These are phyloP conservation scores for Chlamydomonas urium DNA, from an alignment of 139 green algal genomes.

Conservation along the genomic window DNA sequence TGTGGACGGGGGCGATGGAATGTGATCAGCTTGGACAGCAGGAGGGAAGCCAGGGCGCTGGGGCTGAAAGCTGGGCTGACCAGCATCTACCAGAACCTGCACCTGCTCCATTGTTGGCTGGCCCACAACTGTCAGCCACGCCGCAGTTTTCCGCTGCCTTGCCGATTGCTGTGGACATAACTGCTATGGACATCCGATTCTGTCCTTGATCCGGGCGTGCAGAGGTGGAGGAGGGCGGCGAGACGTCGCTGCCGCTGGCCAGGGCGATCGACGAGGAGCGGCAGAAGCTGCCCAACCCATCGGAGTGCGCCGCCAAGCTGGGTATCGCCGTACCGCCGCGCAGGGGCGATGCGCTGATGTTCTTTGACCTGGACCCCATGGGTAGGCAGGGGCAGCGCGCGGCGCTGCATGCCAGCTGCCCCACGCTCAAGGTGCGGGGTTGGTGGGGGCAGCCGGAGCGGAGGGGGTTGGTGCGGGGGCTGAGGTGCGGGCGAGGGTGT, in stretches of 20 bases:
- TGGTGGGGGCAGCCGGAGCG: too few species aligned
- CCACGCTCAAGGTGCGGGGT: conserved; percentile 31
- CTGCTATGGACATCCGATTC: neutral
- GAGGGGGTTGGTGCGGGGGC: too few species aligned
- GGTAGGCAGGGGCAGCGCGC: conserved; percentile 35
- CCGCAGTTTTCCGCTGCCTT: too few species aligned
- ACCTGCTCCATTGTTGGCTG: too few species aligned
- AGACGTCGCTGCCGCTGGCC: conserved; percentile 61
- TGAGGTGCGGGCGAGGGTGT: too few species aligned
- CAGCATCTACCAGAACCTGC: too few species aligned
- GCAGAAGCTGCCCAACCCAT: conserved; percentile 37
- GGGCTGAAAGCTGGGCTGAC: too few species aligned
- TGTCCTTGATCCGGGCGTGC: conserved; percentile 1
- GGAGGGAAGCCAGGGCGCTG: too few species aligned
- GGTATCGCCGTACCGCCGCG: conserved; percentile 30
- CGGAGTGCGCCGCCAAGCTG: conserved; percentile 24
- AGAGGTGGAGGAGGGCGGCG: conserved; percentile 61
- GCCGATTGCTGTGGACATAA: neutral
- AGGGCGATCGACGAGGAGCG: conserved; percentile 39
- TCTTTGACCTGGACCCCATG: conserved; percentile 55
- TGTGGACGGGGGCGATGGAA: too few species aligned
- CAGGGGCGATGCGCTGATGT: conserved; percentile 57
- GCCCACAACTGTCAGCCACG: too few species aligned
- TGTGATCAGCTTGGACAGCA: too few species aligned
- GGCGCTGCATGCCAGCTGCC: conserved; percentile 50